Evolutionary conservation across 257 asterid species (phyloP).

Genomic region (Haberlea rhodopensis): DNA sequence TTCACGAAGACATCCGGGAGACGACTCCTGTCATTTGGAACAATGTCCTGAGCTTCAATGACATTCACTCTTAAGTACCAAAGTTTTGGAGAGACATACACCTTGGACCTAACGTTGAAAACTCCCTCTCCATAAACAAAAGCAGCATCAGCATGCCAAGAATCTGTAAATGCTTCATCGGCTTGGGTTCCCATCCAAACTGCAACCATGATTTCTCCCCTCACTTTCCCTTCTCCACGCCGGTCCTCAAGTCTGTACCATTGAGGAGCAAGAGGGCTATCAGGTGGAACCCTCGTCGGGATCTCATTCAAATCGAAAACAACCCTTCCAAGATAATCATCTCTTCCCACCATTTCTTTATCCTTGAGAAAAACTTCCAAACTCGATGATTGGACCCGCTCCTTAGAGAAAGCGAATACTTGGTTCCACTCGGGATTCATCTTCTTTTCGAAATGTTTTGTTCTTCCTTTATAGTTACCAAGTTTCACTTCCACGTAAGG

Average conservation of each 20-base stretch:
- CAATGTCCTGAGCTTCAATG: constrained; percentile 31
- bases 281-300: constrained; percentile 31
- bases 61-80: constrained; percentile 36
- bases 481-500: constrained; percentile 26
- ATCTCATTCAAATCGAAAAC: constrained; percentile 30
- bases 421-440: constrained; percentile 35
- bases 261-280: constrained; percentile 34
- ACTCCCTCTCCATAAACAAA: constrained; percentile 29
- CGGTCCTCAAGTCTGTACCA: constrained; percentile 32
- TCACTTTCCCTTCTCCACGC: constrained; percentile 20
- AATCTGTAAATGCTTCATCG: constrained; percentile 33
- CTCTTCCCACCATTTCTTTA: constrained; percentile 24
- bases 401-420: constrained; percentile 33
- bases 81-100: constrained; percentile 33
- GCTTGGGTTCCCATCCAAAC: constrained; percentile 39
- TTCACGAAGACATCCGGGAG: constrained; percentile 28
- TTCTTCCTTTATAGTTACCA: constrained; percentile 22
- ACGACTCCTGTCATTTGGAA: constrained; percentile 18
- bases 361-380: constrained; percentile 28
- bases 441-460: constrained; percentile 26
- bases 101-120: constrained; percentile 28
- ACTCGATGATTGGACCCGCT: constrained; percentile 26
- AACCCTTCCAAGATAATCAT: constrained; percentile 28
- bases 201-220: constrained; percentile 29
- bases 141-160: constrained; percentile 33